Percentiles rank a stretch among this genome's conserved stretches.
phyloP scores from a whole-genome alignment of 225 moss, liverwort and hornwort genomes.

The Neckera pumila region DNA sequence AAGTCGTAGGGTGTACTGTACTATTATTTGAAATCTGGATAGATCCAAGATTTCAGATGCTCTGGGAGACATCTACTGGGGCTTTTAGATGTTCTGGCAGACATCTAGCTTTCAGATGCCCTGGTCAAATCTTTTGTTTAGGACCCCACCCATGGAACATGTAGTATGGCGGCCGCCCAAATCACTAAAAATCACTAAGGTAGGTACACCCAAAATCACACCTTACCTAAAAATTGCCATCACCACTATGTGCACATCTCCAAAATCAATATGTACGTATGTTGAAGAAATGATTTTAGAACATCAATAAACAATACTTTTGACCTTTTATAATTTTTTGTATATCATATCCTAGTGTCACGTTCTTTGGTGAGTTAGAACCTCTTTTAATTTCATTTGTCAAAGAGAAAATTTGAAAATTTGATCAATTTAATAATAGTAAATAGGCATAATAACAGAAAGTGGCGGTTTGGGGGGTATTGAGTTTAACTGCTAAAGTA shows the following conservation, averaged over 20 bases:
- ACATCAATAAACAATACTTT: background rate
- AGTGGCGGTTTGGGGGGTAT: no score
- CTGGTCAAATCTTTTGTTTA: background rate
- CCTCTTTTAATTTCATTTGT: background rate
- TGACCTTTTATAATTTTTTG: background rate
- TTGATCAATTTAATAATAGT: background rate
- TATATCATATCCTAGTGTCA: background rate
- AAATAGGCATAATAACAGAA: background rate
- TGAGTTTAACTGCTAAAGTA: no score
- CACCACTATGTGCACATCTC: no score
- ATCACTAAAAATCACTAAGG: background rate
- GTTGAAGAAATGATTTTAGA: background rate
- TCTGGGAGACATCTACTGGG: no score
- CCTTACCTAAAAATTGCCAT: background rate
- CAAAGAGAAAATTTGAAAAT: background rate
- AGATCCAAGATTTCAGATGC: background rate
- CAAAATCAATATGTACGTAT: background rate
- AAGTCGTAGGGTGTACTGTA: background rate
- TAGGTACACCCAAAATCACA: accelerated
- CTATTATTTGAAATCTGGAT: background rate
- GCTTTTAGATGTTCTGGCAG: no score
- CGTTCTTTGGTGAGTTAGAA: accelerated
- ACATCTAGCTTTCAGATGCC: no score
- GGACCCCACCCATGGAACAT: accelerated
- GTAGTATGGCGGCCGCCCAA: background rate